These are phyloP conservation scores for Psophocarpus tetragonolobus DNA, from an alignment of 306 rosid genomes.

Conservation along the genomic window DNA sequence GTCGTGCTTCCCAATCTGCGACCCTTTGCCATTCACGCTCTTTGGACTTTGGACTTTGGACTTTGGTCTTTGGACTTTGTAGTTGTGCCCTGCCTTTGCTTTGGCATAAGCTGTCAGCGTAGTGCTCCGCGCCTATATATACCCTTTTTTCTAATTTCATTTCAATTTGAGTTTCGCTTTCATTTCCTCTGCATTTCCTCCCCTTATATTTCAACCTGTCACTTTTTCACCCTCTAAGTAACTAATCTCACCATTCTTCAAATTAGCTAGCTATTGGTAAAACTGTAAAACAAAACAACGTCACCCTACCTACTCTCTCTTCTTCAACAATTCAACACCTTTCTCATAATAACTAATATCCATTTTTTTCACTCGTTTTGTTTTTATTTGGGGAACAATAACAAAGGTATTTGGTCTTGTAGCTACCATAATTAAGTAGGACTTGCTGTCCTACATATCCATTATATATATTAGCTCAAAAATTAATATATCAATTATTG, in stretches of 20 bases:
- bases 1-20: slow-evolving; percentile 58
- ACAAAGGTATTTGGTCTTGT: too few species aligned
- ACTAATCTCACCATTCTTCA: not conserved
- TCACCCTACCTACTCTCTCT: too few species aligned
- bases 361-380: too few species aligned
- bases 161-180: slow-evolving; percentile 72
- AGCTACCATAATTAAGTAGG: not conserved
- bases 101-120: slow-evolving; percentile 40
- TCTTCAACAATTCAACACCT: too few species aligned
- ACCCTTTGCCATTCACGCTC: slow-evolving; percentile 72
- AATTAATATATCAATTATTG: not conserved
- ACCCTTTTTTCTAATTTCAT: slow-evolving; percentile 65
- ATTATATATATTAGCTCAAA: not conserved
- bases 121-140: slow-evolving; percentile 50
- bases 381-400: too few species aligned
- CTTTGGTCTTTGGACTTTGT: too few species aligned
- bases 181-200: slow-evolving; percentile 66
- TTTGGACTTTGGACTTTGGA: too few species aligned
- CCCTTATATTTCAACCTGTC: slow-evolving; percentile 16
- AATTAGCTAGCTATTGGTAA: too few species aligned
- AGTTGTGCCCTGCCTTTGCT: slow-evolving; percentile 39
- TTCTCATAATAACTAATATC: too few species aligned
- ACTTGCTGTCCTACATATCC: not conserved
- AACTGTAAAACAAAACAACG: not conserved
- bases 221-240: not conserved